Base-by-base conservation (phyloP, 2,329 filamentous ascomycete genomes). In the Verticillium longisporum region DNA sequence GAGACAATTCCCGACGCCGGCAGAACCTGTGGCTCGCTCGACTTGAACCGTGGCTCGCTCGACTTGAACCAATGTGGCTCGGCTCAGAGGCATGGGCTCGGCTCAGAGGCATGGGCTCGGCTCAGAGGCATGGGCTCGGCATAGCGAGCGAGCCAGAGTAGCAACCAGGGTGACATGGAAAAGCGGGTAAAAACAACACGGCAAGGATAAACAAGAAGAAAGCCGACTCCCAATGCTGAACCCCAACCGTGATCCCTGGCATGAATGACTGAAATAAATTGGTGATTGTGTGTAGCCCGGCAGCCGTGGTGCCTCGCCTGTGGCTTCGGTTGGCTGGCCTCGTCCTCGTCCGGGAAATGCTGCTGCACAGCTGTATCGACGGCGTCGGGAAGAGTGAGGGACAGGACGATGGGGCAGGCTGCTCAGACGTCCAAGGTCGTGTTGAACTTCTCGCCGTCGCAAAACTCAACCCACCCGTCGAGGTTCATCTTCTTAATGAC, bases 401-500 rank as follows among this genome's bases (percentile, higher is more conserved):
- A 26, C 26, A 26, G 26, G 26, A 26, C 26, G 26, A 26, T 26
- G 26, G 26, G 26, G 26, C 26, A 26, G 26, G 26, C 26, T 26
- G 26, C 26, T n/a, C 21, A 50, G 6, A 18, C 41, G 4, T 50
- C 41, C 41, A 50, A 18, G 4, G 41, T 50, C 2, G 73, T 74
- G 7, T 66, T 62, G 38, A 68, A 73, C 15, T 62, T 70, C 32
- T 70, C 67, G 1, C 72, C 71, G 38, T 75, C 69, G 64, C 86
- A 88, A 63, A 80, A 83, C 70, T 85, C 73, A 2, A 86, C 80
- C 84, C 85, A 89, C 1, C 82, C 82, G 65, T 88, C 82, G 57
- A 90, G 72, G 56, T 83, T 72, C 80, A 87, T 84, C 66, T 83
- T 84, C 77, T 89, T 89, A 62, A 90, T 77, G 33, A 89, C 77